phyloP scores from a whole-genome alignment of 495 filamentous ascomycete species.

The Neurospora sp. region DNA sequence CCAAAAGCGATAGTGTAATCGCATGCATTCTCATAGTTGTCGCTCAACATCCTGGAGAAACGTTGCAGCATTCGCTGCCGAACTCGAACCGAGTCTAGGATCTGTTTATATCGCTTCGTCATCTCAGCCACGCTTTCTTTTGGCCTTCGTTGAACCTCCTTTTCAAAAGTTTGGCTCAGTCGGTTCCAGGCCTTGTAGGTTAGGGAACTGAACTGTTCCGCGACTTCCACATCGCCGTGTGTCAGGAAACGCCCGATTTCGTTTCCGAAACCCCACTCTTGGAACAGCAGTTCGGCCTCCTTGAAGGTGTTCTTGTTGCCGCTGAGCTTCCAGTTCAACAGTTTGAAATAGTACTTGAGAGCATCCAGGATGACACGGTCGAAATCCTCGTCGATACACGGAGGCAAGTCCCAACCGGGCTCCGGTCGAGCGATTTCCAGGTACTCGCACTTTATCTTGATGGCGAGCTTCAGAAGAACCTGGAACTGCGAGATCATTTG shows the following conservation, averaged over 20 bases:
- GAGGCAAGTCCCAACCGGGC: constrained; percentile 88
- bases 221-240: constrained; percentile 90
- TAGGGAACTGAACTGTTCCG: constrained; percentile 94
- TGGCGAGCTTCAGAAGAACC: constrained; percentile 80
- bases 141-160: constrained; percentile 70
- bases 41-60: constrained; percentile 78
- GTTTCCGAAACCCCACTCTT: constrained; percentile 95
- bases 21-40: constrained; percentile 90
- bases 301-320: constrained; percentile 99
- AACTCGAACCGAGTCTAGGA: constrained; percentile 88
- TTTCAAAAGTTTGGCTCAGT: constrained; percentile 82
- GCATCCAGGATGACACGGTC: constrained; percentile 93
- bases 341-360: constrained; percentile 92
- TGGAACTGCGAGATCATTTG: constrained; percentile 97
- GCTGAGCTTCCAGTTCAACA: constrained; percentile 93
- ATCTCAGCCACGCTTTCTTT: constrained; percentile 80
- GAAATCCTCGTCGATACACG: constrained; percentile 94
- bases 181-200: constrained; percentile 84
- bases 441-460: constrained; percentile 85
- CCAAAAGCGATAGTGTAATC: constrained; percentile 78
- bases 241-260: constrained; percentile 80
- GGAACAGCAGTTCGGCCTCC: constrained; percentile 91
- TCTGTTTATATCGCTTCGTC: constrained; percentile 93
- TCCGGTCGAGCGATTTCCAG: constrained; percentile 74
- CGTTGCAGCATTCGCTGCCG: constrained; percentile 70